These are phyloP conservation scores for Oryza australiensis DNA, from an alignment of 176 grass and related monocot species.

Conservation along the genomic window DNA sequence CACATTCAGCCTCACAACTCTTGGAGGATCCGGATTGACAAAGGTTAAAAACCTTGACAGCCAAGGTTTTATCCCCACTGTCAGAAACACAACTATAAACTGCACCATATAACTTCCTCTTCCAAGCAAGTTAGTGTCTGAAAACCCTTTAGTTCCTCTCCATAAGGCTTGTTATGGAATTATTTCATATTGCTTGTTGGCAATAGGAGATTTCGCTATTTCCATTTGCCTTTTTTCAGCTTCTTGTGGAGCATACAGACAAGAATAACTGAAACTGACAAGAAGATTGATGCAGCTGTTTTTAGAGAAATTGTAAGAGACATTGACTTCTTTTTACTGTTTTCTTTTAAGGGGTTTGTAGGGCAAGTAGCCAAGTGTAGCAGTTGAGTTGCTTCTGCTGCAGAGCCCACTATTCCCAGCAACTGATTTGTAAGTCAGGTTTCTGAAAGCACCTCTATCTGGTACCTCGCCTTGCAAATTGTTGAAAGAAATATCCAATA, in stretches of 20 bases:
- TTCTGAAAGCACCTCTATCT: constrained; percentile 31
- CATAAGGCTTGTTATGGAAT: constrained; percentile 10
- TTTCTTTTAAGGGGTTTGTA: background rate
- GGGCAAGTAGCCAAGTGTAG: constrained; percentile 27
- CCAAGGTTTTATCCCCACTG: background rate
- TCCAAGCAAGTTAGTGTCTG: constrained; percentile 20
- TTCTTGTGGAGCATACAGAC: background rate
- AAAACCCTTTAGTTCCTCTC: constrained; percentile 30
- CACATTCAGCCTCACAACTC: constrained; percentile 37
- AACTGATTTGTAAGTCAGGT: constrained; percentile 18
- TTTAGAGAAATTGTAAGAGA: background rate
- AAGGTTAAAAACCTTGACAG: constrained; percentile 45
- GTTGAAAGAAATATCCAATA: constrained; percentile 41
- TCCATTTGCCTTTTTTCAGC: background rate
- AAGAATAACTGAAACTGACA: background rate
- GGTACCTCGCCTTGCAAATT: constrained; percentile 41
- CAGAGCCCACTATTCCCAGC: constrained; percentile 31
- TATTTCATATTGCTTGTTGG: background rate
- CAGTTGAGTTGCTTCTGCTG: constrained; percentile 30
- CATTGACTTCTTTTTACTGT: background rate
- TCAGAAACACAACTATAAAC: constrained; percentile 25
- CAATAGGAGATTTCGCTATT: background rate
- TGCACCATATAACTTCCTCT: constrained; percentile 8
- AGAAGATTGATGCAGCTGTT: background rate
- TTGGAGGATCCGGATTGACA: too few relatives aligned